Conservation (phyloP, 192 early-diverging fungal species). For the Coemansia sp. region DNA sequence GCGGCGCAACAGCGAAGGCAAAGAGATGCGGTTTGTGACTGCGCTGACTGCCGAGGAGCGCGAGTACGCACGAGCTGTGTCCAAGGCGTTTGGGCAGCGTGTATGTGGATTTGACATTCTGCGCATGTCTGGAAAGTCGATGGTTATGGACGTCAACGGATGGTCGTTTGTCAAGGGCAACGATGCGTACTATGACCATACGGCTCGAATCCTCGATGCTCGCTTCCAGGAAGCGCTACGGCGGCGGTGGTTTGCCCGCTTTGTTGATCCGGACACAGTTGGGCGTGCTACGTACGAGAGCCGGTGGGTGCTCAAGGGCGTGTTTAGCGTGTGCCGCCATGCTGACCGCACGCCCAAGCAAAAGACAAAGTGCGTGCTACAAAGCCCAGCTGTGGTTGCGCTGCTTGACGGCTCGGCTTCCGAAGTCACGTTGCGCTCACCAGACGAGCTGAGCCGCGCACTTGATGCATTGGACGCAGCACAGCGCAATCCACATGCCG, state of each 20-base stretch:
- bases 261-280: conserved; percentile 57
- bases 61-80: conserved; percentile 71
- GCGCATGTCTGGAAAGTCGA: conserved; percentile 72
- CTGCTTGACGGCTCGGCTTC: conserved; percentile 67
- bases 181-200: conserved; percentile 87
- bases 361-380: conserved; percentile 89
- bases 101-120: conserved; percentile 96
- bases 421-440: conserved; percentile 80
- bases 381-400: conserved; percentile 65
- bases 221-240: conserved; percentile 74
- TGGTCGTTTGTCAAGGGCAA: conserved; percentile 99
- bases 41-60: conserved; percentile 76
- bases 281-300: conserved; percentile 61
- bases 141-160: conserved; percentile 98
- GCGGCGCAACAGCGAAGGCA: conserved; percentile 92
- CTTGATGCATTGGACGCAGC: conserved; percentile 62
- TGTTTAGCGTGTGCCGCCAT: conserved; percentile 90
- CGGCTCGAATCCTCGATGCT: conserved; percentile 69
- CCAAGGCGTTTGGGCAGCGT: conserved; percentile 83
- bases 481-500: conserved; percentile 51
- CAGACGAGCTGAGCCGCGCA: conserved; percentile 53
- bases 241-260: conserved; percentile 58
- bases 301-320: conserved; percentile 91
- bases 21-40: conserved; percentile 93
- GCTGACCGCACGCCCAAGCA: conserved; percentile 97